A percentile compares a stretch with the other conserved stretches of the same genome.
Evolutionary conservation across 140 eudicot species (phyloP).

Genomic region (Anethum foeniculum): DNA sequence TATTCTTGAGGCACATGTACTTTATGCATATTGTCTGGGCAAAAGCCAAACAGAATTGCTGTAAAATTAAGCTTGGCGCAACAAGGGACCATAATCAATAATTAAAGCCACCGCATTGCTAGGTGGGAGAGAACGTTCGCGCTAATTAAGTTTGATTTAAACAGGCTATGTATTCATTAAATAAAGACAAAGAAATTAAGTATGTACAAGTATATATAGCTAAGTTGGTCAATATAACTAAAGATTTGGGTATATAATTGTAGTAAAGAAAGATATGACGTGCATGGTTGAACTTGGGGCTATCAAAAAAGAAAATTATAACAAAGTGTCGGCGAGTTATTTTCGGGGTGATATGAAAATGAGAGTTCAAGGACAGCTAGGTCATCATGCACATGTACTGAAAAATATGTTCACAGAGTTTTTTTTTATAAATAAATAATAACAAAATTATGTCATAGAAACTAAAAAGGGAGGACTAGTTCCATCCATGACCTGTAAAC

Average conservation of each 20-base stretch:
- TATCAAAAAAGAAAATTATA: background rate
- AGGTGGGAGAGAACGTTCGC: background rate
- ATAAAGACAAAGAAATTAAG: background rate
- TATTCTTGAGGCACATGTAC: background rate
- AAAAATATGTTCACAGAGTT: background rate
- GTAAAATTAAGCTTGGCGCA: background rate
- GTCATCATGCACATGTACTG: background rate
- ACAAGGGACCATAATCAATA: background rate
- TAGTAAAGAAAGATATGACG: background rate
- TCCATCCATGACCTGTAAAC: constrained; percentile 1
- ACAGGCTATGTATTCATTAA: background rate
- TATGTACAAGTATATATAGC: background rate
- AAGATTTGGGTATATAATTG: background rate
- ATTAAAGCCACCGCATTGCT: constrained; percentile 10
- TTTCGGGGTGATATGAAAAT: background rate
- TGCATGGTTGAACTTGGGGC: background rate
- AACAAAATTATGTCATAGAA: background rate
- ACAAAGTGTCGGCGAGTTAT: background rate
- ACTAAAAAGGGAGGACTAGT: background rate
- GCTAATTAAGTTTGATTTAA: background rate
- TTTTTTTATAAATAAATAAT: background rate
- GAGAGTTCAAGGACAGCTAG: background rate
- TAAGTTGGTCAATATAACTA: background rate
- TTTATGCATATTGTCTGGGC: constrained; percentile 4
- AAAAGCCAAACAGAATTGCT: background rate